These are phyloP conservation scores for Lachnellula suecica DNA, from an alignment of 2,329 filamentous ascomycete species.

Conservation along the genomic window DNA sequence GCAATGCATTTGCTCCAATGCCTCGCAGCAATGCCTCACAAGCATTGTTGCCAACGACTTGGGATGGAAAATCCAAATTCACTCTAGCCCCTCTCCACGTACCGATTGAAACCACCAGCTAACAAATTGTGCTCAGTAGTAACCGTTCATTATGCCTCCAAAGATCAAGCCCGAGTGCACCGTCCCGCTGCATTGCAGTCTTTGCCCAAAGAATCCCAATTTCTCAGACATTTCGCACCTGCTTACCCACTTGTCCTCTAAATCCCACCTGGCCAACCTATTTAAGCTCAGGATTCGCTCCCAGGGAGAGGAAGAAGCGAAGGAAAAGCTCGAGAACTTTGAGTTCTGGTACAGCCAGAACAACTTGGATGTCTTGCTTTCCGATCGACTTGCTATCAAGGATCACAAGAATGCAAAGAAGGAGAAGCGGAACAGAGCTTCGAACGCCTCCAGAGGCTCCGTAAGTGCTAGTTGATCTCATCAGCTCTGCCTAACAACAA, in stretches of 20 bases:
- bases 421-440: conserved; percentile 18
- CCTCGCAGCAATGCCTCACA: too few relatives aligned
- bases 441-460: conserved; percentile 4
- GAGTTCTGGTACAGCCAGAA: conserved; percentile 76
- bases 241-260: conserved; percentile 88
- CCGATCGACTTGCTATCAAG: conserved; percentile 75
- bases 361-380: conserved; percentile 70
- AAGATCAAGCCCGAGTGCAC: conserved; percentile 12
- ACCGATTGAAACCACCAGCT: too few relatives aligned
- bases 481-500: too few relatives aligned
- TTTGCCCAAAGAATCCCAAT: conserved; percentile 75
- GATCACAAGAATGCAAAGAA: conserved; percentile 59
- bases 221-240: conserved; percentile 93
- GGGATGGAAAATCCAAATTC: too few relatives aligned
- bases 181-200: conserved; percentile 75
- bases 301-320: conserved; percentile 65
- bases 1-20: too few relatives aligned
- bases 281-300: conserved; percentile 78
- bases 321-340: conserved; percentile 63
- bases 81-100: background rate
- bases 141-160: conserved; percentile 23
- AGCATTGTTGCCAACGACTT: too few relatives aligned
- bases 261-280: conserved; percentile 82
- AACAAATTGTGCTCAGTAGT: conserved; percentile 4
- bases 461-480: too few relatives aligned